Conservation (phyloP, 2,329 filamentous ascomycete genomes). For the Fusarium udum region DNA sequence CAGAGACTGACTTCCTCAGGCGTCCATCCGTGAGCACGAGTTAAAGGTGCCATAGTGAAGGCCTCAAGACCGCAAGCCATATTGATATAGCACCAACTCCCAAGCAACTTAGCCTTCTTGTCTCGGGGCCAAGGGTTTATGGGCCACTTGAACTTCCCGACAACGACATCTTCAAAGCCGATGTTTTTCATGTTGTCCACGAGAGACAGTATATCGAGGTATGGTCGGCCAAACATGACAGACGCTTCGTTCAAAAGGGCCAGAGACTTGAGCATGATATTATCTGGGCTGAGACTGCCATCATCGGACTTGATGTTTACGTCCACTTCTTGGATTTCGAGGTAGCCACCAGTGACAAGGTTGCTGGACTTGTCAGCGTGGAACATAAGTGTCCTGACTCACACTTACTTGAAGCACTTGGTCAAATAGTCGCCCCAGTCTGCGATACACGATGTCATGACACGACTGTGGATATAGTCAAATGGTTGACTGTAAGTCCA, state of each 20-base stretch:
- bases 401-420: conserved; percentile 8
- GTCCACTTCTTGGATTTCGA: conserved; percentile 33
- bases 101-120: conserved; percentile 24
- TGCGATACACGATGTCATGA: conserved; percentile 25
- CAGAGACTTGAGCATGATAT: conserved; percentile 32
- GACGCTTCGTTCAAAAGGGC: conserved; percentile 36
- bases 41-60: conserved; percentile 29
- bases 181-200: conserved; percentile 22
- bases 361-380: conserved; percentile 11
- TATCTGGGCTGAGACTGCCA: conserved; percentile 28
- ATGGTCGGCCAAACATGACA: conserved; percentile 32
- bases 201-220: conserved; percentile 25
- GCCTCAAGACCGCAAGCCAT: conserved; percentile 27
- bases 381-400: fast-evolving
- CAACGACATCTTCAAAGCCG: conserved; percentile 32
- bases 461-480: conserved; percentile 31
- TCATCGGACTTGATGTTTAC: conserved; percentile 26
- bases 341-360: conserved; percentile 28
- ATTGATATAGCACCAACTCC: conserved; percentile 28
- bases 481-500: conserved; percentile 19
- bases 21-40: conserved; percentile 25
- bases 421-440: conserved; percentile 11
- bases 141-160: conserved; percentile 32
- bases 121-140: conserved; percentile 34
- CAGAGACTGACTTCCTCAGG: conserved; percentile 16